These are phyloP conservation scores for Pyrenochaeta sp. DNA, from an alignment of 2,329 filamentous ascomycete genomes.

Conservation along the genomic window DNA sequence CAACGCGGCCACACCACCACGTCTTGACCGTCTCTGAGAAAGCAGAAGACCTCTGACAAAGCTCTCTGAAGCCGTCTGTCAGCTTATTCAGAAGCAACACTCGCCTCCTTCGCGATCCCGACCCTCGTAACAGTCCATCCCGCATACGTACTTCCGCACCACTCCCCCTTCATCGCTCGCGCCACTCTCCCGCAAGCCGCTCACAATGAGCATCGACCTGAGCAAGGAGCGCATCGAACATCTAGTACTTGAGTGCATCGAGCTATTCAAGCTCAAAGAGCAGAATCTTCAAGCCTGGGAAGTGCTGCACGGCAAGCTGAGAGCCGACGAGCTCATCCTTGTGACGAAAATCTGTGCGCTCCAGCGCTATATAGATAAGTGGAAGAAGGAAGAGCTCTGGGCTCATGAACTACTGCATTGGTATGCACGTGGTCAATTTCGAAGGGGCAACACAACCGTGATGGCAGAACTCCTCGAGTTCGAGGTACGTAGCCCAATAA, in stretches of 20 bases:
- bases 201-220: background rate
- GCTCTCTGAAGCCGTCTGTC: background rate
- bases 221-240: background rate
- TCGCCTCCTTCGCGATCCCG: background rate
- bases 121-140: background rate
- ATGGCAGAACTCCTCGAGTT: background rate
- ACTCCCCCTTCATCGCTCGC: background rate
- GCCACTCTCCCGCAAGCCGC: background rate
- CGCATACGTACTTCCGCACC: background rate
- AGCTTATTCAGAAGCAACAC: background rate
- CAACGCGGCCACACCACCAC: background rate
- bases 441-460: background rate
- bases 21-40: background rate
- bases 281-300: background rate
- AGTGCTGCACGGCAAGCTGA: background rate
- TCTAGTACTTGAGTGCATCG: background rate
- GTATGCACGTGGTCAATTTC: background rate
- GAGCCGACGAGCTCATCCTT: background rate
- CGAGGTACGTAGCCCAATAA: background rate
- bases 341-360: background rate
- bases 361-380: background rate
- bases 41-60: too few relatives aligned
- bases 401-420: background rate
- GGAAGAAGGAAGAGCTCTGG: background rate
- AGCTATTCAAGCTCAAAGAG: background rate